A percentile compares a stretch with the other conserved stretches of the same genome.
phyloP scores from a whole-genome alignment of 2,329 filamentous ascomycete genomes.

The Monosporascus sp. region DNA sequence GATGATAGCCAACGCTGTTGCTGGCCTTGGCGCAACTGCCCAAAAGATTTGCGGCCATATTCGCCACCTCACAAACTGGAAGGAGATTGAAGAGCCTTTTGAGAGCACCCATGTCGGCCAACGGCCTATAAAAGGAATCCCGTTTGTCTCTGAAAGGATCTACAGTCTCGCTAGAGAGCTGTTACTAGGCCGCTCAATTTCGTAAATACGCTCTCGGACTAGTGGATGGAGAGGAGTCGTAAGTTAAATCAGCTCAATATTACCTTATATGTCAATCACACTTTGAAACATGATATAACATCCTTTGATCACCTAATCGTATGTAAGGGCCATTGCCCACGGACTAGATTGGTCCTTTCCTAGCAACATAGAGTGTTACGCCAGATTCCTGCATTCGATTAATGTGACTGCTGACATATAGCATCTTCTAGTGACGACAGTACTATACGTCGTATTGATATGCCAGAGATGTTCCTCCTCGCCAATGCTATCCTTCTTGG shows the following conservation, averaged over 20 bases:
- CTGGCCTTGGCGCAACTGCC: slow-evolving; percentile 72
- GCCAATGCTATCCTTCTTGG: slow-evolving; percentile 64
- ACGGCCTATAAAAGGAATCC: not conserved
- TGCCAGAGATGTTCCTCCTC: slow-evolving; percentile 57
- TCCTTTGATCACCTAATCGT: no score
- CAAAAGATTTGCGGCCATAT: slow-evolving; percentile 72
- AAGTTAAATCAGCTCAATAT: no score
- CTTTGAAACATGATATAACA: no score
- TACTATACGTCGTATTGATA: slow-evolving; percentile 45
- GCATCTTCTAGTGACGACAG: no score
- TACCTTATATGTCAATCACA: no score
- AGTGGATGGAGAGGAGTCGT: slow-evolving; percentile 39
- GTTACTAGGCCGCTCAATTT: slow-evolving; percentile 34
- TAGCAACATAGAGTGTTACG: no score
- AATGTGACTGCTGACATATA: no score
- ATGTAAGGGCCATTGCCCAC: no score
- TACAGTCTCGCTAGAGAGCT: slow-evolving; percentile 27
- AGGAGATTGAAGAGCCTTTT: slow-evolving; percentile 78
- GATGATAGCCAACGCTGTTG: slow-evolving; percentile 73
- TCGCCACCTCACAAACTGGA: slow-evolving; percentile 65
- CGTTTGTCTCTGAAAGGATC: slow-evolving; percentile 21
- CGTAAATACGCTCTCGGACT: slow-evolving; percentile 61
- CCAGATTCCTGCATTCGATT: no score
- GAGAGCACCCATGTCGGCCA: slow-evolving; percentile 34
- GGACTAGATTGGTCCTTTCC: no score